Base-by-base conservation (phyloP, 2,329 filamentous ascomycete genomes). In the Colletotrichum sp. region DNA sequence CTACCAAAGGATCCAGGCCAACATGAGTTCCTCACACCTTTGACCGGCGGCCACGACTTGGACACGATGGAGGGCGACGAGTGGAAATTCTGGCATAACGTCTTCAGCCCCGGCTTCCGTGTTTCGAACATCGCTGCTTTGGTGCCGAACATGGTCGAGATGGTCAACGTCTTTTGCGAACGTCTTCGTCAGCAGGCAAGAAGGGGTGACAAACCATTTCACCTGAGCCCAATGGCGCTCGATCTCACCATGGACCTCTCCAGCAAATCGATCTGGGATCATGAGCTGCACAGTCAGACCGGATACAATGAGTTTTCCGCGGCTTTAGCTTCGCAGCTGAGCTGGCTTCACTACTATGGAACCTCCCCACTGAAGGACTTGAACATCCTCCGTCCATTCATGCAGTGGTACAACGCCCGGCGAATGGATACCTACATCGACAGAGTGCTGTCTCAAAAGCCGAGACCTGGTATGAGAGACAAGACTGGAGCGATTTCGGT, bases 91-190 rank as follows among this genome's bases (percentile, higher is more conserved):
- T 85, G 83, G 81, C 83, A 63, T 76, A 79, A 77, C 62, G 70
- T 81, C 32, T 82, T 86, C 34, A 86, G 80, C 32, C 84, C 83
- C 1, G 84, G 82, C 4, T 86, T 87, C 70, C 85, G 83, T 59
- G 78, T 81, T 32, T 80, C 84, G 57, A 86, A 84, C 59, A 75
- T 86, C 69, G 80, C 78, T 6, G 81, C 82, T 4, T 79, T 84
- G 59, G 79, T 85, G 2, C 83, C 85, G 4, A 83, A 83, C n/a
- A 80, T 87, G 15, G 69, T 86, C 4, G 82, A 85, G 44, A 85
- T 87, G 70, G 81, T 82, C 0, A 79, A 80, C 8, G 81, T 84
- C 8, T 87, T 87, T 18, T 65, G 62, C 21, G 32, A 66, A 9
- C 62, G 60, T 4, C 69, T 71, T 30, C 78, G 79, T 49, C 62